These are phyloP conservation scores for Botrytis byssoidea DNA, from an alignment of 2,329 filamentous ascomycete genomes.

Conservation along the genomic window DNA sequence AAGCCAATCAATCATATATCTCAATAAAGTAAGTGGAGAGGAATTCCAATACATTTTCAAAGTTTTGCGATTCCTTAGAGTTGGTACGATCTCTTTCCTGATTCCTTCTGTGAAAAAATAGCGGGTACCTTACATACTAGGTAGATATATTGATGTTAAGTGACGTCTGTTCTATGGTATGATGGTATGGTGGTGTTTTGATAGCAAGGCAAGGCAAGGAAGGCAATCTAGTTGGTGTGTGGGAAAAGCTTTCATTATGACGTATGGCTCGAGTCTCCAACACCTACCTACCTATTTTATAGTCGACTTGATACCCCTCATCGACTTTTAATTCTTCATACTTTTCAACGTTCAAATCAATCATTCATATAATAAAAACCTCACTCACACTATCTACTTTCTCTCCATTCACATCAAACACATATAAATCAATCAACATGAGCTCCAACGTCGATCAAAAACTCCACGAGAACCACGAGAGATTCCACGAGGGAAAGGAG, in stretches of 20 bases:
- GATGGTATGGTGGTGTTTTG: not conserved
- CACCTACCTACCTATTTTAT: constrained; percentile 16
- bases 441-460: constrained; percentile 56
- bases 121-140: constrained; percentile 17
- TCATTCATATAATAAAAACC: not conserved
- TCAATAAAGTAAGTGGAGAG: constrained; percentile 3
- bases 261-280: not conserved
- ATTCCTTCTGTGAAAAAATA: not conserved
- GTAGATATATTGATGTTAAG: not conserved
- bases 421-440: constrained; percentile 26
- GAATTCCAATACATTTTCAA: not conserved
- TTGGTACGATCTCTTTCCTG: constrained; percentile 1
- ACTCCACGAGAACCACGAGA: constrained; percentile 73
- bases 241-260: constrained; percentile 17
- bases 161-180: constrained; percentile 13
- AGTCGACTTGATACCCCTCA: not conserved
- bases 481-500: constrained; percentile 70
- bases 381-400: not conserved
- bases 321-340: not conserved
- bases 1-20: constrained; percentile 1
- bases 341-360: not conserved
- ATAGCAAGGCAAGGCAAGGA: constrained; percentile 8
- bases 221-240: not conserved
- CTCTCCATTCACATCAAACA: not conserved
- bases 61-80: constrained; percentile 1